Base-by-base conservation (phyloP, 2,329 filamentous ascomycete genomes). In the Leptodontidium sp. region DNA sequence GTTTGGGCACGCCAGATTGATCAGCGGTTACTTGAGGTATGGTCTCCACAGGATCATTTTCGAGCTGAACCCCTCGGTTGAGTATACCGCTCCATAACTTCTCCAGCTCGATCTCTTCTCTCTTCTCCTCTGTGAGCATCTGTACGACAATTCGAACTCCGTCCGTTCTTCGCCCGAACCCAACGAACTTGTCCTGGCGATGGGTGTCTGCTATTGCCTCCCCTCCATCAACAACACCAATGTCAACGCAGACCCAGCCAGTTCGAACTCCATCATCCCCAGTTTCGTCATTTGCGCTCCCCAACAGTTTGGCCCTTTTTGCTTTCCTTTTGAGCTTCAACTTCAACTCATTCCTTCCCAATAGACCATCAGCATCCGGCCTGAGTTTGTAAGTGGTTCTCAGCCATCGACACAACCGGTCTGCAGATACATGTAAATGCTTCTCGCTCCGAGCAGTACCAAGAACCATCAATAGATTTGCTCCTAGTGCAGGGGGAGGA, bases 161-260 rank as follows among this genome's bases (percentile, higher is more conserved):
- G 9, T 83, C 81, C 11, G 80, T 83, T 66, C 83, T 77, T 45
- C 83, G 82, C 1, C 93, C 93, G 76, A 98, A 98, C 0, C 95
- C 95, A 43, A 93, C 90, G 67, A 94, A 88, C 9, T 86, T 84
- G 17, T 82, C 81, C 24, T 85, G 83, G 47, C 85, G 77, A 32
- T 82, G 80, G 12, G 81, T 78, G 15, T 80, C 77, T 70, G 87
- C 84, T 26, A 64, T 65, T 32, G 71, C 67, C 9, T 78, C 76
- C 17, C 78, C 75, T n/a, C 85, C 86, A 53, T 91, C 87, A 0
- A 93, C 85, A 17, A 87, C 87, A 4, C 93, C 93, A 11, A 96
- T 87, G 78, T 97, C 97, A 70, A 98, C 92, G 80, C 96, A 99
- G 24, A 99, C 91, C 96, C 96, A 99, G 11, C 94, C 94, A 0